These are phyloP conservation scores for Arthroderma uncinatum DNA, from an alignment of 2,329 filamentous ascomycete genomes.

Conservation along the genomic window DNA sequence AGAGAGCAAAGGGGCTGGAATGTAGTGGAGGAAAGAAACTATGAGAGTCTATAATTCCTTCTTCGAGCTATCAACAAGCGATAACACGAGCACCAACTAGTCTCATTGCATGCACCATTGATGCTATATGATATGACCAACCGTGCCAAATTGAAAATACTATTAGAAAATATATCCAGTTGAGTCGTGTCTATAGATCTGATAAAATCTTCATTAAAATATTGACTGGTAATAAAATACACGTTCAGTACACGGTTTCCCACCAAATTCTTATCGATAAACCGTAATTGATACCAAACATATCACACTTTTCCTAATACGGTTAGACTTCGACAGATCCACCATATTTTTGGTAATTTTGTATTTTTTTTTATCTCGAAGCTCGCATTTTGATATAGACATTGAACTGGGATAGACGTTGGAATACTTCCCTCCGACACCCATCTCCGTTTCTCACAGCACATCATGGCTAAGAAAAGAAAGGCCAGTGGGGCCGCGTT, in stretches of 20 bases:
- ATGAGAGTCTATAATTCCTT: background rate
- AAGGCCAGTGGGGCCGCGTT: conserved; percentile 53
- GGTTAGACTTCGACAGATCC: background rate
- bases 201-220: background rate
- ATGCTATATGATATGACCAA: background rate
- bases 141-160: background rate
- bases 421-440: background rate
- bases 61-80: background rate
- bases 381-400: background rate
- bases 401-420: background rate
- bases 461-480: conserved; percentile 48
- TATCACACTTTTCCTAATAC: background rate
- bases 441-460: background rate
- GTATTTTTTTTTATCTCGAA: background rate
- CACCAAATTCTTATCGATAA: background rate
- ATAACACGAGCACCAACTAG: too few relatives aligned
- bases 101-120: background rate
- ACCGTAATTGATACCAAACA: background rate
- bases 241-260: background rate
- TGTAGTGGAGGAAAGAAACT: background rate
- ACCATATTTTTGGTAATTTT: background rate
- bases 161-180: background rate
- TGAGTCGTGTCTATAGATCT: background rate
- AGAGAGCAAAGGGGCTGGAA: background rate
- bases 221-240: background rate